Base-by-base conservation (phyloP, 495 filamentous ascomycete species). In the Niebla homalea region DNA sequence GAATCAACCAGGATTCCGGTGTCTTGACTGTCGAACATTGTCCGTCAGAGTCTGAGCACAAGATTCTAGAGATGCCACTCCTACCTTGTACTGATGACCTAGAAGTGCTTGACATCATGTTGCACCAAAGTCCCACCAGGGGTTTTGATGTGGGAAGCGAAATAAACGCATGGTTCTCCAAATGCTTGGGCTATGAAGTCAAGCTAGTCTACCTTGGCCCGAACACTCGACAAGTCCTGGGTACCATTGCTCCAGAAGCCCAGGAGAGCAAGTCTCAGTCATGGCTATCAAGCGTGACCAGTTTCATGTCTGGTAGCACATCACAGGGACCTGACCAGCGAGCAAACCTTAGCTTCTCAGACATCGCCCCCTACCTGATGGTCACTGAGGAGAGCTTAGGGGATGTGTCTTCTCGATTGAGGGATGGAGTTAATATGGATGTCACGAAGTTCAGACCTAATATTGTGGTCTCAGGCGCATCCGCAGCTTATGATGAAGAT, bases 381-480 rank as follows among this genome's bases (percentile, higher is more conserved):
- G 73, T 82, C 14, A 85, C 83, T 3, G 73, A 79, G 50, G 72
- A 77, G 0, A 94, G 87, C 1, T 69, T 90, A 10, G 62, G 69
- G 8, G 70, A 86, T 51, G 78, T 94, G 40, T 76, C 73, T 19
- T 56, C 62, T 3, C 76, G 86, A 1, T 60, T 93, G 4, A 65
- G 72, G 0, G 69, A 63, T 0, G 74, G 67, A 2, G 60, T 72
- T 29, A 54, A 68, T n/a, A 78, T 88, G 70, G 80, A 84, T 54
- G 74, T 85, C 57, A 81, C 78, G 11, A 92, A 89, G 60, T 89
- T 94, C 65, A 77, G 90, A 23, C 83, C 88, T 0, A 95, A 95
- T 57, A 77, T 95, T 37, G 79, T 95, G 7, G 63, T 95, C 7
- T 72, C 75, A 10, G 82, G 79, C 1, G 71, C 73, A 2, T 58